These are phyloP conservation scores for Trypanosoma melophagium DNA, from an alignment of 208 protist species.

Conservation along the genomic window DNA sequence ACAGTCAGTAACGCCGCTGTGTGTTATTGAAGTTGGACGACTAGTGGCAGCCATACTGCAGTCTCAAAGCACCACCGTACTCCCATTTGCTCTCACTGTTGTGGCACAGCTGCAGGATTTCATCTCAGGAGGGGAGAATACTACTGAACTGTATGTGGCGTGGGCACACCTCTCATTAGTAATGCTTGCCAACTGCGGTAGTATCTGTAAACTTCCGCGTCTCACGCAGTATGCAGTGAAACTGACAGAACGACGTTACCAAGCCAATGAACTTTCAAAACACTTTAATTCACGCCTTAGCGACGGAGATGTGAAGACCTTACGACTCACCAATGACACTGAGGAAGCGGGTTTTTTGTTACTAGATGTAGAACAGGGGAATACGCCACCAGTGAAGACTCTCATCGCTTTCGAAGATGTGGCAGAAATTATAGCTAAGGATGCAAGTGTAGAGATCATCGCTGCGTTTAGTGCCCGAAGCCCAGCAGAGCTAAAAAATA, in stretches of 20 bases:
- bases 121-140: conserved; percentile 15
- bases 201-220: conserved; percentile 40
- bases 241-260: conserved; percentile 41
- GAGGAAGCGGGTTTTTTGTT: background rate
- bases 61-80: conserved; percentile 39
- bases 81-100: conserved; percentile 59
- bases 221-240: conserved; percentile 52
- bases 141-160: conserved; percentile 31
- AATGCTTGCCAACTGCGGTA: conserved; percentile 44
- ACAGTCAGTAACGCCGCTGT: conserved; percentile 41
- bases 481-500: conserved; percentile 20
- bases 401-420: conserved; percentile 55
- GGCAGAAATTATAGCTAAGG: conserved; percentile 52
- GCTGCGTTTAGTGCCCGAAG: conserved; percentile 34
- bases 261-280: conserved; percentile 35
- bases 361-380: conserved; percentile 28
- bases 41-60: conserved; percentile 54
- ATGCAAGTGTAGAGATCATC: conserved; percentile 39
- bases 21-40: conserved; percentile 57
- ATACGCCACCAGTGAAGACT: conserved; percentile 38
- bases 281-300: conserved; percentile 39
- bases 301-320: background rate
- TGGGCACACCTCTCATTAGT: conserved; percentile 69
- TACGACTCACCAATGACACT: conserved; percentile 9
- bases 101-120: conserved; percentile 49